These are phyloP conservation scores for Carex cristatella DNA, from an alignment of 176 grass and related monocot species.

Conservation along the genomic window DNA sequence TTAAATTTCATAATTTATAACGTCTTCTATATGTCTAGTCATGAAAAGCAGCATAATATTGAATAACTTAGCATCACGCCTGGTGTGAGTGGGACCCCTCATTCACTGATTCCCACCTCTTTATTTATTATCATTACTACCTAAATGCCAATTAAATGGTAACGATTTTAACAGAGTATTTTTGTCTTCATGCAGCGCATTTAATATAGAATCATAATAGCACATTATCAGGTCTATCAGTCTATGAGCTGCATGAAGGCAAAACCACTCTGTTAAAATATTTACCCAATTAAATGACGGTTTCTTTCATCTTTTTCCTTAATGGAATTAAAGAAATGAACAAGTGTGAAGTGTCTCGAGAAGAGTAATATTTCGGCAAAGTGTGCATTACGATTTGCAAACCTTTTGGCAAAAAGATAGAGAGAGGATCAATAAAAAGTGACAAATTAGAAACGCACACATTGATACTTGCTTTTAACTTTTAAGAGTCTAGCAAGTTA, in stretches of 20 bases:
- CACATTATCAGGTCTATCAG: no score
- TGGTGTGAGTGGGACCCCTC: neutral
- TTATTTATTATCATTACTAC: neutral
- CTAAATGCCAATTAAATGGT: neutral
- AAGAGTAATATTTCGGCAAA: neutral
- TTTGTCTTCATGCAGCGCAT: no score
- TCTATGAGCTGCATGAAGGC: no score
- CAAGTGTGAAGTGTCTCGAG: neutral
- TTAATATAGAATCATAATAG: no score
- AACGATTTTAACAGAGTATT: no score
- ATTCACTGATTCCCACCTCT: neutral
- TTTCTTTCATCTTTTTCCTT: no score
- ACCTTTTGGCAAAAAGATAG: neutral
- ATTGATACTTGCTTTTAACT: neutral
- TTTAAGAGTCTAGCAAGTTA: neutral
- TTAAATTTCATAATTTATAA: neutral
- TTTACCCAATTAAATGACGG: no score
- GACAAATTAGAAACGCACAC: neutral
- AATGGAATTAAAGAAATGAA: neutral
- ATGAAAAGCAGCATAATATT: neutral
- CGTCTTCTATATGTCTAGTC: neutral
- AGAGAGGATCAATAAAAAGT: neutral
- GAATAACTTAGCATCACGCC: neutral
- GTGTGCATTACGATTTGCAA: neutral
- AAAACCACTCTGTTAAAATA: no score